Base-by-base conservation (phyloP, 495 filamentous ascomycete species). In the Penicillium angulare region DNA sequence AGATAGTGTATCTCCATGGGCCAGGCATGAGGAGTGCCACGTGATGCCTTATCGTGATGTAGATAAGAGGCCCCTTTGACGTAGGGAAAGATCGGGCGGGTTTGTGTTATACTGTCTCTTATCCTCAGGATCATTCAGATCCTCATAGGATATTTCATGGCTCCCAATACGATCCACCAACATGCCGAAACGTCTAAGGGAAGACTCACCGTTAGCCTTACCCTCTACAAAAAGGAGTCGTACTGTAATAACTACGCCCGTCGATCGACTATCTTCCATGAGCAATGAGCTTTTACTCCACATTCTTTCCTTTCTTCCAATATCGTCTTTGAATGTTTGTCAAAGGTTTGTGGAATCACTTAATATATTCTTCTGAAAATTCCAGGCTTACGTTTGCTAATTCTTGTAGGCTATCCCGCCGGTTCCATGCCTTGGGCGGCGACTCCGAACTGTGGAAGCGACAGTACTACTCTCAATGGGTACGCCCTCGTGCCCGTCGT, bases 401-500 rank as follows among this genome's bases (percentile, higher is more conserved):
- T 15, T 47, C 21, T 16, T 27, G 13, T 47, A 89, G 86, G 39
- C 68, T 95, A 21, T 96, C 90, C n/a, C 84, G 71, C 36, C 87
- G 84, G 33, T 89, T 96, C 59, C 77, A 85, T 57, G 71, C 68
- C n/a, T 74, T 98, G 12, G 78, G 88, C 15, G 78, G 78, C 51
- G 93, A 98, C 69, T 86, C 86, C 9, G 89, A 96, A 63, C 71
- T 98, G 41, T 98, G 93, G 93, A 96, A 92, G 69, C 77, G 79
- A 7, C 77, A 87, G 26, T 98, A 95, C 71, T 96, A 96, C 72
- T 78, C 83, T 26, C 84, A 86, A 53, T 98, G 96, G 70, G 91
- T 98, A 8, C 80, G 86, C 42, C 92, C 92, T 41, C 81, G 90
- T 63, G 87, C 87, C 32, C 80, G 83, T 49, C 82, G 87, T 36